phyloP scores from a whole-genome alignment of 306 rosid species.

The Cicer pinnatifidum region DNA sequence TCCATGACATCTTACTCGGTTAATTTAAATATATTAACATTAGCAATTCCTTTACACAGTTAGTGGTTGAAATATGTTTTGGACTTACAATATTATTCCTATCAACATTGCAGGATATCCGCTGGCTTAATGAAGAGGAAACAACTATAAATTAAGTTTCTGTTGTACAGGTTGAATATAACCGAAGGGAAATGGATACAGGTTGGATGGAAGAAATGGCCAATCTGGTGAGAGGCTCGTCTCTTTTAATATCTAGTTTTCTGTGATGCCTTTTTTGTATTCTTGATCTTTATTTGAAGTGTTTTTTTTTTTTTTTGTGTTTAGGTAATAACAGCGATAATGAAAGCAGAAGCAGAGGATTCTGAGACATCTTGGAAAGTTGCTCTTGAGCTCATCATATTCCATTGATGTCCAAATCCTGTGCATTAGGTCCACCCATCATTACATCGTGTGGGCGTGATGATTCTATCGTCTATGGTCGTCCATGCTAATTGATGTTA shows the following conservation, averaged over 20 bases:
- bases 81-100: slow-evolving; percentile 12
- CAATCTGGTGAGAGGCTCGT: slow-evolving; percentile 37
- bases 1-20: neutral
- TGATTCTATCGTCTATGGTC: slow-evolving; percentile 31
- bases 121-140: slow-evolving; percentile 50
- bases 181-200: slow-evolving; percentile 32
- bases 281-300: slow-evolving; percentile 27
- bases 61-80: slow-evolving; percentile 4
- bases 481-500: slow-evolving; percentile 23
- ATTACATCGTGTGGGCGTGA: slow-evolving; percentile 21
- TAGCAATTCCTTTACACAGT: slow-evolving; percentile 8
- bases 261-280: slow-evolving; percentile 30
- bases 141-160: slow-evolving; percentile 26
- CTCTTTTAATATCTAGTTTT: slow-evolving; percentile 29
- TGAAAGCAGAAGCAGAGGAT: slow-evolving; percentile 40
- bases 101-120: slow-evolving; percentile 46
- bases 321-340: slow-evolving; percentile 15
- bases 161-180: slow-evolving; percentile 36
- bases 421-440: slow-evolving; percentile 33
- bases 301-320: slow-evolving; percentile 31
- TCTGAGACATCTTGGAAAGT: slow-evolving; percentile 37
- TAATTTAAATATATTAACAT: slow-evolving; percentile 21
- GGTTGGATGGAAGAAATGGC: slow-evolving; percentile 37
- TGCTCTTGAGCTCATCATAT: slow-evolving; percentile 33
- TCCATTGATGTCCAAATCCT: slow-evolving; percentile 37